These are phyloP conservation scores for Cryphonectria radicalis DNA, from an alignment of 2,329 filamentous ascomycete genomes.

Conservation along the genomic window DNA sequence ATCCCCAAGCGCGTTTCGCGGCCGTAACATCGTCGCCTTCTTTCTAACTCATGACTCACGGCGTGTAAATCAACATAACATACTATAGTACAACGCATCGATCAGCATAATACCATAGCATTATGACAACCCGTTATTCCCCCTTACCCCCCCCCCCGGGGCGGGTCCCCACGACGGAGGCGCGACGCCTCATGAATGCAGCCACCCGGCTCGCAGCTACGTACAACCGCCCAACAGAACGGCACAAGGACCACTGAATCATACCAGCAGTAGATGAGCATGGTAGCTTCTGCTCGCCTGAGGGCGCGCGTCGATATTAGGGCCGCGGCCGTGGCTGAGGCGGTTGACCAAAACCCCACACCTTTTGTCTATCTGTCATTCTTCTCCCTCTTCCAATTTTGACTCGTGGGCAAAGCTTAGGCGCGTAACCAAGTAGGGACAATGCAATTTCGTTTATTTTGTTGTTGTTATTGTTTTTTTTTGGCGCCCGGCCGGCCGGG, in stretches of 20 bases:
- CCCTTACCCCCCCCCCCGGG: too few relatives aligned
- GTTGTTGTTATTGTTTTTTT: neutral
- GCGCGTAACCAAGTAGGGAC: neutral
- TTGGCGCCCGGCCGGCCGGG: neutral
- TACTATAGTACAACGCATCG: neutral
- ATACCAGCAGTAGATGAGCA: neutral
- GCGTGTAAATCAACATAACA: neutral
- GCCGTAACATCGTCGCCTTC: neutral
- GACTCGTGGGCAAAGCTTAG: neutral
- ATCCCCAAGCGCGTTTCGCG: conserved; percentile 6
- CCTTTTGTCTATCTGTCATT: neutral
- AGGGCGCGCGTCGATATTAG: neutral
- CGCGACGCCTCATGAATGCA: neutral
- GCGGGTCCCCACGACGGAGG: neutral
- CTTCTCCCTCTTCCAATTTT: neutral
- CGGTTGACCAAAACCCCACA: conserved; percentile 4
- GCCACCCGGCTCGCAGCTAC: neutral
- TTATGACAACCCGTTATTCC: too few relatives aligned
- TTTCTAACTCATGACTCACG: neutral
- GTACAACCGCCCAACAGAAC: too few relatives aligned
- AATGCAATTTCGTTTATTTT: neutral
- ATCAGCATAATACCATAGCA: neutral
- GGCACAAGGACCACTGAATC: too few relatives aligned
- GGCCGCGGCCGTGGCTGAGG: conserved; percentile 16
- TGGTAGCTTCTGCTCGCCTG: neutral